Conservation (phyloP, 2,329 filamentous ascomycete genomes). For the Ceratocystis alfenasii region DNA sequence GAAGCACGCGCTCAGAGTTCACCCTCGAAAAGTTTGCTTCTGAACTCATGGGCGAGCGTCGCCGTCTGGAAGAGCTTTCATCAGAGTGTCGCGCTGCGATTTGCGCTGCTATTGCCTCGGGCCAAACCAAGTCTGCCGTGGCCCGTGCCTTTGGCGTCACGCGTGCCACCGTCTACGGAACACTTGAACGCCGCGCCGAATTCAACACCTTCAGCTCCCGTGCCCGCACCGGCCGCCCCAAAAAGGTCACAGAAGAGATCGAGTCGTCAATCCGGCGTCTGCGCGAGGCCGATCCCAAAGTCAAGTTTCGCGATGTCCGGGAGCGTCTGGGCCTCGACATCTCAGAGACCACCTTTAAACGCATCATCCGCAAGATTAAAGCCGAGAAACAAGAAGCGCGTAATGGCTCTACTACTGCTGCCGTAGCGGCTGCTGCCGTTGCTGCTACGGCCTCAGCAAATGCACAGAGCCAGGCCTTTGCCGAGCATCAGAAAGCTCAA, state of each 20-base stretch:
- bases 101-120: slow-evolving; percentile 22
- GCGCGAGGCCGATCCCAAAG: slow-evolving; percentile 17
- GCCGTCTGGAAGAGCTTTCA: slow-evolving; percentile 21
- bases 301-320: slow-evolving; percentile 21
- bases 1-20: slow-evolving; percentile 16
- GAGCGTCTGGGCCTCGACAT: slow-evolving; percentile 20
- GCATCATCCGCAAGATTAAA: slow-evolving; percentile 21
- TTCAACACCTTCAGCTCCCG: slow-evolving; percentile 21
- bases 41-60: slow-evolving; percentile 19
- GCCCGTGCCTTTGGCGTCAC: slow-evolving; percentile 23
- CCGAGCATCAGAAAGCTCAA: slow-evolving; percentile 15
- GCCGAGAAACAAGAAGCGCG: slow-evolving; percentile 9
- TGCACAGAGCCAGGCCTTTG: neutral
- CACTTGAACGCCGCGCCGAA: slow-evolving; percentile 20
- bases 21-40: slow-evolving; percentile 20
- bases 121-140: slow-evolving; percentile 21
- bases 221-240: slow-evolving; percentile 20
- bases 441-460: slow-evolving; percentile 3
- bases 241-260: slow-evolving; percentile 21
- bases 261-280: slow-evolving; percentile 16
- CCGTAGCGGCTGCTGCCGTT: slow-evolving; percentile 9
- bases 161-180: slow-evolving; percentile 22
- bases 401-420: neutral
- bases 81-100: slow-evolving; percentile 22
- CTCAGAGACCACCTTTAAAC: slow-evolving; percentile 21